phyloP scores from a whole-genome alignment of 495 filamentous ascomycete genomes.

The Daldinia vernicosa region DNA sequence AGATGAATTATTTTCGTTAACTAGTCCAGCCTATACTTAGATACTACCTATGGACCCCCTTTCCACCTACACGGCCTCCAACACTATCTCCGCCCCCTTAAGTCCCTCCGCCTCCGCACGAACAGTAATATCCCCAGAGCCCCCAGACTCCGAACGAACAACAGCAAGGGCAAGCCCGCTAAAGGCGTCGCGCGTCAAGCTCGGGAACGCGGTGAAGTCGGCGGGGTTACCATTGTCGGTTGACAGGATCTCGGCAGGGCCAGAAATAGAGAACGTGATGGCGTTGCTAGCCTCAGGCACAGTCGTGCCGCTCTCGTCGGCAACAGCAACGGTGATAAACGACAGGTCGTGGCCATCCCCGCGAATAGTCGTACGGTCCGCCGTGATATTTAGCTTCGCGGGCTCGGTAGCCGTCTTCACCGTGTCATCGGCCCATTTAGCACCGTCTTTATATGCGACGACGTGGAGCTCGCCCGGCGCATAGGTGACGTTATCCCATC shows the following conservation, averaged over 20 bases:
- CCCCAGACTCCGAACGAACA: conserved; percentile 47
- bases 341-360: conserved; percentile 55
- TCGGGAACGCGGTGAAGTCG: conserved; percentile 56
- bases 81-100: conserved; percentile 34
- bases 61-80: conserved; percentile 5
- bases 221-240: conserved; percentile 60
- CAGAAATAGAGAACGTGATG: conserved; percentile 52
- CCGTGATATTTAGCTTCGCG: conserved; percentile 43
- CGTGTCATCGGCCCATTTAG: conserved; percentile 53
- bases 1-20: not conserved
- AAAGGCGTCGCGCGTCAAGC: conserved; percentile 54
- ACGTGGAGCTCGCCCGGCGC: conserved; percentile 55
- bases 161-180: conserved; percentile 55
- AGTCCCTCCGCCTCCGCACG: conserved; percentile 47
- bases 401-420: conserved; percentile 49
- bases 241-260: conserved; percentile 53
- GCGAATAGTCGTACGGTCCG: conserved; percentile 50
- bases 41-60: not conserved
- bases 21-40: not conserved
- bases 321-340: conserved; percentile 54
- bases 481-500: conserved; percentile 59
- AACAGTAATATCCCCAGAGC: conserved; percentile 48
- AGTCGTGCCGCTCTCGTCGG: conserved; percentile 50
- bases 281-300: conserved; percentile 51
- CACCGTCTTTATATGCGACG: conserved; percentile 54